These are phyloP conservation scores for Trichoderma koningii DNA, from an alignment of 2,329 filamentous ascomycete species.

Conservation along the genomic window DNA sequence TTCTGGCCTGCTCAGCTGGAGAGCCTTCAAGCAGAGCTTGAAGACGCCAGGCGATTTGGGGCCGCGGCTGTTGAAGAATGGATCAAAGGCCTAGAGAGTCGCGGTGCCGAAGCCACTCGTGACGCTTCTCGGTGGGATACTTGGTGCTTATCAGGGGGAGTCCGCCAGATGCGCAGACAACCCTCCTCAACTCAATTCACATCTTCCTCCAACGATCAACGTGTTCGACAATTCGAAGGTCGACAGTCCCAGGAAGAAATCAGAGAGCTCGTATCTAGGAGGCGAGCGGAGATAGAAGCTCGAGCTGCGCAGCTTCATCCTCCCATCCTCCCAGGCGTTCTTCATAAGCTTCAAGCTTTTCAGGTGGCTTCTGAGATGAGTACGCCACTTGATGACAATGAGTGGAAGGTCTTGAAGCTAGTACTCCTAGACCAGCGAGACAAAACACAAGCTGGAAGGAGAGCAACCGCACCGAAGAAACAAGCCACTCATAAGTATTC, in stretches of 20 bases:
- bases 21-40: slow-evolving; percentile 62
- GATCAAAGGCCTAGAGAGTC: slow-evolving; percentile 70
- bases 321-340: slow-evolving; percentile 61
- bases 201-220: not conserved
- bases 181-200: slow-evolving; percentile 14
- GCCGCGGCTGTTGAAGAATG: slow-evolving; percentile 71
- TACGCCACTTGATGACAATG: slow-evolving; percentile 65
- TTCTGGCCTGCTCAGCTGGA: slow-evolving; percentile 66
- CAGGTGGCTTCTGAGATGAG: slow-evolving; percentile 71
- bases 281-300: slow-evolving; percentile 70
- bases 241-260: slow-evolving; percentile 62
- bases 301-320: slow-evolving; percentile 67
- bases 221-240: not conserved
- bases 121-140: slow-evolving; percentile 73
- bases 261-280: slow-evolving; percentile 62
- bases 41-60: slow-evolving; percentile 66
- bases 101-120: slow-evolving; percentile 61
- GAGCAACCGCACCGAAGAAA: slow-evolving; percentile 41
- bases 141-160: slow-evolving; percentile 59
- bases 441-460: slow-evolving; percentile 62
- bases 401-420: slow-evolving; percentile 70
- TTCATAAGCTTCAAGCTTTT: slow-evolving; percentile 73
- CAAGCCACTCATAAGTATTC: slow-evolving; percentile 41
- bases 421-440: slow-evolving; percentile 66
- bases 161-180: slow-evolving; percentile 42